Evolutionary conservation across 805 yeast species (phyloP).

Genomic region (Lipomyces chichibuensis): DNA sequence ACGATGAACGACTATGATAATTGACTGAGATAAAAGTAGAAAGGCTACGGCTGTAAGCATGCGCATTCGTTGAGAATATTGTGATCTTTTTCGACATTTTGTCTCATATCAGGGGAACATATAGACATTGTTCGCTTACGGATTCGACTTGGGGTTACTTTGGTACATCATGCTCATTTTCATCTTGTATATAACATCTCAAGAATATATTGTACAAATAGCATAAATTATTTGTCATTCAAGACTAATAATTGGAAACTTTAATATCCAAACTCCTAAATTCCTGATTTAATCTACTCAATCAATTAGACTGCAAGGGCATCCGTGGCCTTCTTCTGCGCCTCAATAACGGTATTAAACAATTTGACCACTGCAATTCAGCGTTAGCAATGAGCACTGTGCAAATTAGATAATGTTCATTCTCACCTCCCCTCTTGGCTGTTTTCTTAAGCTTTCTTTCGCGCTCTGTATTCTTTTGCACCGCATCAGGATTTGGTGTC

Average conservation of each 20-base stretch:
- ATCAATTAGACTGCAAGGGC: conserved; percentile 13
- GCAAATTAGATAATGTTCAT: not conserved
- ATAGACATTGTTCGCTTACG: not conserved
- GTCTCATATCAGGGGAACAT: not conserved
- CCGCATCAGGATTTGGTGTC: conserved; percentile 58
- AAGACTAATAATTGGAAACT: not conserved
- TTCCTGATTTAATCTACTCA: not conserved
- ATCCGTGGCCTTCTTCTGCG: conserved; percentile 53
- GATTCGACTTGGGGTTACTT: not conserved
- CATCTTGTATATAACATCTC: too few relatives aligned
- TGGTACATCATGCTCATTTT: not conserved
- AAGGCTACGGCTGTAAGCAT: not conserved
- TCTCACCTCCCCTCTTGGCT: conserved; percentile 76
- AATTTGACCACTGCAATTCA: conserved; percentile 58
- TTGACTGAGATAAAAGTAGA: not conserved
- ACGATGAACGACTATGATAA: conserved; percentile 18
- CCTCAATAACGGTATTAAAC: conserved; percentile 79
- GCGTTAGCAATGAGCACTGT: conserved; percentile 1
- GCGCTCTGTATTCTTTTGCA: conserved; percentile 60
- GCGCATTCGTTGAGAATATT: not conserved
- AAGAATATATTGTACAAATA: not conserved
- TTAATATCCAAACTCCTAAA: not conserved
- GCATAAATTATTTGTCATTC: not conserved
- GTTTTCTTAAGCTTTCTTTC: conserved; percentile 73
- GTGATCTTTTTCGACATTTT: not conserved